A percentile compares a stretch with the other conserved stretches of the same genome.
Evolutionary conservation across 1,139 yeast genomes (phyloP).

Genomic region (Blastobotrys arbuscula): DNA sequence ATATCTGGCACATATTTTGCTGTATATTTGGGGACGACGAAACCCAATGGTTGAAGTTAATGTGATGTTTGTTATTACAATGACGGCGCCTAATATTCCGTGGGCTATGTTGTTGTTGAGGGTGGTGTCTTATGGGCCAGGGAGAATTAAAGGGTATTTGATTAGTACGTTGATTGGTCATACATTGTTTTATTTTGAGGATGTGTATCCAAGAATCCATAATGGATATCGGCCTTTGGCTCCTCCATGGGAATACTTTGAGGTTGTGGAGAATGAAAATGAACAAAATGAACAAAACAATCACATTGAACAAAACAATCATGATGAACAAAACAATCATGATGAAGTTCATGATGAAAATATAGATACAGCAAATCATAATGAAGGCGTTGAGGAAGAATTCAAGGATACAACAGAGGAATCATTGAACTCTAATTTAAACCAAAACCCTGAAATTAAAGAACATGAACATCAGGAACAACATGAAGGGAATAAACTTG

Average conservation of each 20-base stretch:
- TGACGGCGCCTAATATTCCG: constrained; percentile 42
- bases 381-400: no score
- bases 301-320: neutral
- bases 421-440: no score
- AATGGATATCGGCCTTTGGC: constrained; percentile 30
- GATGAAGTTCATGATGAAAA: neutral
- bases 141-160: constrained; percentile 28
- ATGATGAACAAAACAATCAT: neutral
- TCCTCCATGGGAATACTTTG: constrained; percentile 31
- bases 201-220: constrained; percentile 39
- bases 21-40: constrained; percentile 44
- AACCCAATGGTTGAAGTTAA: constrained; percentile 39
- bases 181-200: constrained; percentile 38
- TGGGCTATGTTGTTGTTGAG: constrained; percentile 33
- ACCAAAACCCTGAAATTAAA: no score
- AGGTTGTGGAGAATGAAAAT: neutral
- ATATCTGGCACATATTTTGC: constrained; percentile 36
- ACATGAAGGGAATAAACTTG: no score
- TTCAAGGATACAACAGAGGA: no score
- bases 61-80: constrained; percentile 37
- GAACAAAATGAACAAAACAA: neutral
- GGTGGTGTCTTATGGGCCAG: constrained; percentile 22
- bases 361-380: neutral
- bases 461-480: neutral
- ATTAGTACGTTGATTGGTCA: constrained; percentile 44